phyloP scores from a whole-genome alignment of 2,329 filamentous ascomycete species.

The Sporothrix euskadiensis region DNA sequence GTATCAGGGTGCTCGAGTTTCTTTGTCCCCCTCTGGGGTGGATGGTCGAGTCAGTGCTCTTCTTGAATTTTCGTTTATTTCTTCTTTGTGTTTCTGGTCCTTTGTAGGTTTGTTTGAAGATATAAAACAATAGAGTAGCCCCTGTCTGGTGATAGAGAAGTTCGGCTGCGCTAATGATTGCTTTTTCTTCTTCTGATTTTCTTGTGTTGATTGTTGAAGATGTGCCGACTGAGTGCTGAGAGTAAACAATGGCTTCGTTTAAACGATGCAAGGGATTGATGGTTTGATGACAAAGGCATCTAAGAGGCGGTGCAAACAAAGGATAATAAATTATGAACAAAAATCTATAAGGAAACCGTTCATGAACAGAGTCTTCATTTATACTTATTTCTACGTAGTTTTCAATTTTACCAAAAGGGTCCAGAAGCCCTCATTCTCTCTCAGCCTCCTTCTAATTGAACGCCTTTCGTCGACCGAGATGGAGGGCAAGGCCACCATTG shows the following conservation, averaged over 20 bases:
- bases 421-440: background rate
- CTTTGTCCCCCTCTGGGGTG: background rate
- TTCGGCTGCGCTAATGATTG: background rate
- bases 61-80: background rate
- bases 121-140: background rate
- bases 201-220: background rate
- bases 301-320: background rate
- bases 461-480: background rate
- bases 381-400: background rate
- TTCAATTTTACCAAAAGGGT: background rate
- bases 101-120: background rate
- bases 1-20: background rate
- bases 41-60: background rate
- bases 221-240: background rate
- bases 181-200: background rate
- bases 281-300: background rate
- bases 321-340: background rate
- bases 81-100: background rate
- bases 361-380: background rate
- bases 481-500: background rate
- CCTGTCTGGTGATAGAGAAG: background rate
- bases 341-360: background rate
- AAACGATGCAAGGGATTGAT: background rate
- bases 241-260: conserved; percentile 2
- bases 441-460: background rate